Evolutionary conservation across 805 yeast genomes (phyloP), one percentile per base, ranked within the genome.

Genomic region (Candida ovalis): DNA sequence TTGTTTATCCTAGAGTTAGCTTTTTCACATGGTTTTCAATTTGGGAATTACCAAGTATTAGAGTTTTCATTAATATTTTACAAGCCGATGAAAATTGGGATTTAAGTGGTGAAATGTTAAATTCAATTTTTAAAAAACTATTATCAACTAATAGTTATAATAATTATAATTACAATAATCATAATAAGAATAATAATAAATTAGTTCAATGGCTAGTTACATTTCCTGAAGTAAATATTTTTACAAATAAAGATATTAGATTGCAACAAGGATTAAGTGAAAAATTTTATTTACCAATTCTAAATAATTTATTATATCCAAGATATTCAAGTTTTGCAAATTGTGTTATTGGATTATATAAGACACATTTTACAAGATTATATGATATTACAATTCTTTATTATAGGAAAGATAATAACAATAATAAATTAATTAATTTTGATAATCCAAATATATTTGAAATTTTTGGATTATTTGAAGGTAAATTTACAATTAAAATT

Each of bases 201-300:
- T 25, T 25, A 6, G 28, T 25, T 25, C 22, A 63, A 54, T 82
- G 95, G 88, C 56, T 89, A 0, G 81, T 83, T 0, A 53, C 87
- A 8, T 90, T 90, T 55, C 97, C 97, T 0, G 97, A 91, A 64
- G 96, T 87, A 4, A 86, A 86, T 58, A 78, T 86, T 7, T 77
- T 79, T 63, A 77, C 82, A 0, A 70, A 75, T 10, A 75, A 75
- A 33, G 73, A 73, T 40, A 62, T 70, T 41, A 53, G 63, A 57
- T 44, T 76, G 37, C 95, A 89, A 51, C 70, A 74, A 36, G 72
- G 75, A 27, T 73, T 81, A 51, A 74, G 83, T 42, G 76, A 75
- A 37, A 74, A 75, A 48, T 80, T 75, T 57, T 84, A 75, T 47
- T 69, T 86, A n/a, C 88, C 92, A 0, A 66, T 63, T 15, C 73